These are phyloP conservation scores for Podaxis rugospora DNA, from an alignment of 768 basidiomycete genomes.

Conservation along the genomic window DNA sequence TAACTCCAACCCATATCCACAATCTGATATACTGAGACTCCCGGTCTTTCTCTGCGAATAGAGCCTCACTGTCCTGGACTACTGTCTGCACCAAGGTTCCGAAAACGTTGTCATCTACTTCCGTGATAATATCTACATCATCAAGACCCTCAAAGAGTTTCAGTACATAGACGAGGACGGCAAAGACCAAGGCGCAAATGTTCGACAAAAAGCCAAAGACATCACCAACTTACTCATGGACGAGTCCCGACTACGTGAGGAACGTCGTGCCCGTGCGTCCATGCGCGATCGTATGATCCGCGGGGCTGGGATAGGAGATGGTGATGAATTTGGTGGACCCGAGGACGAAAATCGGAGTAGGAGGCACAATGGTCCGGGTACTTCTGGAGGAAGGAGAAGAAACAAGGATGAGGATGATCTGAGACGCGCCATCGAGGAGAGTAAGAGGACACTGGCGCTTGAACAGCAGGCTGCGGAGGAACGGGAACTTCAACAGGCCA, in stretches of 20 bases:
- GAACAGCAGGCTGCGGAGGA: slow-evolving; percentile 77
- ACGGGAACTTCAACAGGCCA: slow-evolving; percentile 76
- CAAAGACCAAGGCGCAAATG: slow-evolving; percentile 98
- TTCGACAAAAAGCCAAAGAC: slow-evolving; percentile 95
- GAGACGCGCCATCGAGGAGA: slow-evolving; percentile 82
- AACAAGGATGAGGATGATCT: slow-evolving; percentile 80
- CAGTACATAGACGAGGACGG: slow-evolving; percentile 93
- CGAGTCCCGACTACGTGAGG: slow-evolving; percentile 77
- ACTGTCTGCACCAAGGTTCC: slow-evolving; percentile 91
- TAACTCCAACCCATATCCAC: slow-evolving; percentile 17
- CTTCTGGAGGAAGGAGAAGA: slow-evolving; percentile 22
- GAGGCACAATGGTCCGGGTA: slow-evolving; percentile 19
- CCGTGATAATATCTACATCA: slow-evolving; percentile 92
- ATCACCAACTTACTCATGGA: slow-evolving; percentile 93
- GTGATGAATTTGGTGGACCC: slow-evolving; percentile 15
- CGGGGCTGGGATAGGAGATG: slow-evolving; percentile 38
- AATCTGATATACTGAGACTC: background rate
- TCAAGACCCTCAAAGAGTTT: slow-evolving; percentile 99
- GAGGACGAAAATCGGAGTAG: slow-evolving; percentile 44
- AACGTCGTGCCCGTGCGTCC: slow-evolving; percentile 74
- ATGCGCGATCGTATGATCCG: slow-evolving; percentile 96
- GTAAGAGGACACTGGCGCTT: slow-evolving; percentile 66
- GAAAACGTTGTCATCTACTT: slow-evolving; percentile 99
- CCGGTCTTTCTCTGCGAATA: slow-evolving; percentile 20
- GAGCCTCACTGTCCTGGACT: slow-evolving; percentile 93